Base-by-base conservation (phyloP, 306 rosid genomes). In the Corylus americana region DNA sequence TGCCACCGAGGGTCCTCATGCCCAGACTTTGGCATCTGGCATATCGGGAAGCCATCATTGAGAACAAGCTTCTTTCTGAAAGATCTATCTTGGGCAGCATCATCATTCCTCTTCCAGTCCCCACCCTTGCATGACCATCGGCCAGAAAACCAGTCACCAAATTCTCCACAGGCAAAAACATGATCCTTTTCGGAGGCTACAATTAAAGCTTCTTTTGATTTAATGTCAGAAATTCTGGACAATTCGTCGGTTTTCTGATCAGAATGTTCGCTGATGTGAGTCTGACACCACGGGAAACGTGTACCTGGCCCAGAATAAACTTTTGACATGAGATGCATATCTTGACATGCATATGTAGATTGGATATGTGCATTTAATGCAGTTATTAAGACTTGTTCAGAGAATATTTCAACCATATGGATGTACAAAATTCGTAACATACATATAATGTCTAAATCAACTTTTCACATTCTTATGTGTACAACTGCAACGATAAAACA, bases 51-150 rank as follows among this genome's bases (percentile, higher is more conserved):
- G 58, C 97, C 94, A 81, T 90, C 88, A 78, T 93, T 96, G 48
- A 96, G 83, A 72, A 96, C 98, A 85, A 90, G 77, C 89, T 90
- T 96, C 92, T 88, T 93, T 78, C 93, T 87, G 63, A 88, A 83
- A 80, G 77, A 84, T 90, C 87, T 87, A 80, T 91, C 98, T 81
- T 82, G 96, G 61, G 84, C 59, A 73, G 87, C 78, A 73, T 96
- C 99, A 35, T 96, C 99, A 50, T 88, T 93, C 85, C 98, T 91
- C 87, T 84, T 91, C 98, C 99, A 96, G 85, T 96, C 99, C 48
- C 99, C 99, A 80, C 99, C 99, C 83, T 91, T 96, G 92, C 99
- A 96, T 64, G 98, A 80, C 99, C 99, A 96, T 70, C 78, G 88
- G 48, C 92, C 86, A 81, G 92, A 90, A 90, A 87, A 90, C 96